These are phyloP conservation scores for Fraxinus pennsylvanica DNA, from an alignment of 257 asterid species.

Conservation along the genomic window DNA sequence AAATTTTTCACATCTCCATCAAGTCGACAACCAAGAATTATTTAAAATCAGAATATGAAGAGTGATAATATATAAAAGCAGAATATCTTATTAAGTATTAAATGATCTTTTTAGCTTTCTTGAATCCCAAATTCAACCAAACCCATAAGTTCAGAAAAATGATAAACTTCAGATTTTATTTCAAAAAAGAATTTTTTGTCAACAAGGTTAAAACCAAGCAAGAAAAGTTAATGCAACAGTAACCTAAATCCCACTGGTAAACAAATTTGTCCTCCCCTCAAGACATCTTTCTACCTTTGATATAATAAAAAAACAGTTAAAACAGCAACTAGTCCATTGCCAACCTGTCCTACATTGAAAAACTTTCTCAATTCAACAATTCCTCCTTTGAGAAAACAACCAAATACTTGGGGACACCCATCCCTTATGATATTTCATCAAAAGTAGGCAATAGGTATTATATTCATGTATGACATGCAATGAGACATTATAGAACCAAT, in stretches of 20 bases:
- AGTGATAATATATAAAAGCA: background rate
- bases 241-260: constrained; percentile 38
- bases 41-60: background rate
- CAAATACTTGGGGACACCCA: constrained; percentile 45
- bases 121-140: constrained; percentile 33
- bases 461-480: constrained; percentile 22
- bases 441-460: constrained; percentile 27
- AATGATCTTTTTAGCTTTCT: constrained; percentile 34
- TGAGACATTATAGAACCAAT: constrained; percentile 6
- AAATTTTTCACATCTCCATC: background rate
- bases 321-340: constrained; percentile 38
- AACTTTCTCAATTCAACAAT: constrained; percentile 39
- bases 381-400: constrained; percentile 47
- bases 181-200: constrained; percentile 18
- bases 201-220: constrained; percentile 46
- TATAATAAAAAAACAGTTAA: constrained; percentile 19
- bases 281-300: constrained; percentile 40
- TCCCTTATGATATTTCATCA: constrained; percentile 44
- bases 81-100: background rate
- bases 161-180: background rate
- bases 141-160: constrained; percentile 15
- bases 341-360: constrained; percentile 62
- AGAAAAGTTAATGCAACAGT: constrained; percentile 37
- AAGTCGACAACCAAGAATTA: background rate
- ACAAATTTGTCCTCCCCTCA: constrained; percentile 52